These are phyloP conservation scores for Afroboletus lepidellus DNA, from an alignment of 1,284 basidiomycete genomes.

Conservation along the genomic window DNA sequence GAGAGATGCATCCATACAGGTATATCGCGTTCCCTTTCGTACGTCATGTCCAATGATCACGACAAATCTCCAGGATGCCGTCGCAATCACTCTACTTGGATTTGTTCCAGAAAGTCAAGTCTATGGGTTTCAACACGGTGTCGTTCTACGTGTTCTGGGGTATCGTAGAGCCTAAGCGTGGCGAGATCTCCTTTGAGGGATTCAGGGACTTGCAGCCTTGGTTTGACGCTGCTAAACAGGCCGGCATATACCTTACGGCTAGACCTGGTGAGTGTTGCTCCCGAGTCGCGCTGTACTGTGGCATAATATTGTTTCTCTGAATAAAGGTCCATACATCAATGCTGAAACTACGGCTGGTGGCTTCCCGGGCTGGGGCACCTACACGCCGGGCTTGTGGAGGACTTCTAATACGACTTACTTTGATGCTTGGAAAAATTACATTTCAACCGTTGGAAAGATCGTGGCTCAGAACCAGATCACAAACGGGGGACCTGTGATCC, in stretches of 20 bases:
- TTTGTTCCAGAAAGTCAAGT: conserved; percentile 47
- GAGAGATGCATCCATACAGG: conserved; percentile 51
- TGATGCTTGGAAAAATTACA: conserved; percentile 43
- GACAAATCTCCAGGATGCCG: conserved; percentile 34
- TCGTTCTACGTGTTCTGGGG: conserved; percentile 51
- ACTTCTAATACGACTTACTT: conserved; percentile 44
- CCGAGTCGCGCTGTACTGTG: background rate
- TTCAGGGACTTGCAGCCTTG: conserved; percentile 48
- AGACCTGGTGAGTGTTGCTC: conserved; percentile 37
- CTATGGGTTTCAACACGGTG: conserved; percentile 46
- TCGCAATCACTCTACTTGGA: conserved; percentile 44
- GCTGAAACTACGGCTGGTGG: conserved; percentile 54
- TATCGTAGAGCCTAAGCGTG: conserved; percentile 42
- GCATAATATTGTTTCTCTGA: background rate
- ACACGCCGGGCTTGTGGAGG: conserved; percentile 45
- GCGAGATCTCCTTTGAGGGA: conserved; percentile 46
- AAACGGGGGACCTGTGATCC: conserved; percentile 51
- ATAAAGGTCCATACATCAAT: conserved; percentile 49
- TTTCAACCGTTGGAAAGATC: conserved; percentile 38
- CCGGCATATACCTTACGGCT: conserved; percentile 46
- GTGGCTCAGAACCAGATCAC: conserved; percentile 52
- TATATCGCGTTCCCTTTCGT: background rate
- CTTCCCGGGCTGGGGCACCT: conserved; percentile 50
- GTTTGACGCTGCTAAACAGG: conserved; percentile 46
- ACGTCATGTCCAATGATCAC: background rate